Evolutionary conservation across 495 filamentous ascomycete genomes (phyloP).

Genomic region (Corynascus novoguineensis): DNA sequence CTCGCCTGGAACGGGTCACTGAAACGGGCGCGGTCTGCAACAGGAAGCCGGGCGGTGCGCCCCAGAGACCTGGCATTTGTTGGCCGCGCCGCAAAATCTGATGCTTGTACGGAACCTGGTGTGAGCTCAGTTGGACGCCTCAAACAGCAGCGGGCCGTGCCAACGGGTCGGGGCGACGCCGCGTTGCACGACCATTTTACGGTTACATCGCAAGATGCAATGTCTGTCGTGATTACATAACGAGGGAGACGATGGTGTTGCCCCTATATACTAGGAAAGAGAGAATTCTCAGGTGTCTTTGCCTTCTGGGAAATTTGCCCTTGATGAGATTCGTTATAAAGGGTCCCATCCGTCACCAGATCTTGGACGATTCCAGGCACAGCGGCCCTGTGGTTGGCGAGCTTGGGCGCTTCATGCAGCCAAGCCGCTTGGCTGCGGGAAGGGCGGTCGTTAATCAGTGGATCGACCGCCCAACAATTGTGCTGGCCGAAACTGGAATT

Average conservation of each 20-base stretch:
- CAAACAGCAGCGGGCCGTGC: neutral
- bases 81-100: neutral
- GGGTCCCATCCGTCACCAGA: too few species aligned
- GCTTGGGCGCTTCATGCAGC: too few species aligned
- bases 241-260: too few species aligned
- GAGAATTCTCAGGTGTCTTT: too few species aligned
- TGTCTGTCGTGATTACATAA: neutral
- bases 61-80: too few species aligned
- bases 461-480: neutral
- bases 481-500: too few species aligned
- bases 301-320: too few species aligned
- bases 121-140: neutral
- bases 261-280: too few species aligned
- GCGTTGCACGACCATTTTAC: neutral
- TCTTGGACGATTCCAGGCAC: too few species aligned
- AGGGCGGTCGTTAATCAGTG: neutral
- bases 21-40: slow-evolving; percentile 1
- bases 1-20: neutral
- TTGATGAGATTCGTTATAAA: too few species aligned
- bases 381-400: too few species aligned
- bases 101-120: slow-evolving; percentile 4
- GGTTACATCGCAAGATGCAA: neutral
- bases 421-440: too few species aligned
- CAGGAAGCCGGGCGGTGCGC: neutral
- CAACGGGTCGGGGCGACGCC: neutral